Evolutionary conservation across 495 filamentous ascomycete species (phyloP), one percentile per base, ranked within the genome.

Genomic region (Chaetomidium leptoderma): DNA sequence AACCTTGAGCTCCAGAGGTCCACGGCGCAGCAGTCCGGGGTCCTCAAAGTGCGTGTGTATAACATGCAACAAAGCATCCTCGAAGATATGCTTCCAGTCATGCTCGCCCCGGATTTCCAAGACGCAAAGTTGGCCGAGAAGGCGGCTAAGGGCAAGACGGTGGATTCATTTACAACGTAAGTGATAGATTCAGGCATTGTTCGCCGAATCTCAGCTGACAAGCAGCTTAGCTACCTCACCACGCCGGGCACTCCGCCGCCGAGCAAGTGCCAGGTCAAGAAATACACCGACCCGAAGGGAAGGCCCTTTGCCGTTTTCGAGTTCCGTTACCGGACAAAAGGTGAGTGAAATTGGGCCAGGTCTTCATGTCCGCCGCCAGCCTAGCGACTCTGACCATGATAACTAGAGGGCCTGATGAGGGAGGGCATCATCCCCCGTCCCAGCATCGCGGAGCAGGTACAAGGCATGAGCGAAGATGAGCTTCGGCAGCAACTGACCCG

Each of bases 231-330:
- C n/a, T 16, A 29, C 11, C 11, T 23, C 6, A n/a, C 43, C 43
- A 2, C n/a, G 0, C 43, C 43, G 6, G 1, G 10, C 14, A 27
- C 24, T n/a, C 4, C 43, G 6, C 21, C 24, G 13, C n/a, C n/a
- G n/a, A n/a, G n/a, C n/a, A 16, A 29, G 3, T 1, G 4, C 3
- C 24, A 5, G 21, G 14, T 6, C 6, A 26, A 24, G 40, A 47
- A 53, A 3, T 54, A 53, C 29, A 14, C 16, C 6, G 52, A 63
- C 23, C 13, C 24, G 6, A 24, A n/a, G 36, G 19, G 13, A 1
- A 52, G 60, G 1, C 57, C 63, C 3, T 60, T 63, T 24, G 60
- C 60, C 0, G 8, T 60, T 3, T 58, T 65, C 24, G 60, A 65
- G 26, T 65, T 65, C 36, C 53, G 52, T 3, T 65, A 65, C 19